phyloP scores from a whole-genome alignment of 2,329 filamentous ascomycete genomes.

The Tolypocladium capitatum region DNA sequence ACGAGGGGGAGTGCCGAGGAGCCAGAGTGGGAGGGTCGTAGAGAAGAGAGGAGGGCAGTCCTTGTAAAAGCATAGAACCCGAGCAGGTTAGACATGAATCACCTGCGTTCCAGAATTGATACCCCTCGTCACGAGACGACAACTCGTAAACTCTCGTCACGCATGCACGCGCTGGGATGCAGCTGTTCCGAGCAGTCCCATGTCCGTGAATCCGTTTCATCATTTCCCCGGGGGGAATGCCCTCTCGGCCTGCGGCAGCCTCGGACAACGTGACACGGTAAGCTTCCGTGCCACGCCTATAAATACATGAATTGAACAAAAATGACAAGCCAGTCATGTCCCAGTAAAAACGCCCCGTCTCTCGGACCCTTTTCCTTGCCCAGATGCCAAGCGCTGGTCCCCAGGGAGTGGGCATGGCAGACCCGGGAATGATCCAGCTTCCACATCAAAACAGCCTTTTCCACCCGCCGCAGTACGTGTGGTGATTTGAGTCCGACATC shows the following conservation, averaged over 20 bases:
- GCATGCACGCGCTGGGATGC: neutral
- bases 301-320: neutral
- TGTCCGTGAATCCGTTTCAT: neutral
- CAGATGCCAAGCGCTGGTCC: neutral
- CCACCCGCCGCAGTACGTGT: neutral
- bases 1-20: neutral
- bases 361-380: neutral
- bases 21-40: too few species aligned
- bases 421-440: neutral
- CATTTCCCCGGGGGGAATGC: neutral
- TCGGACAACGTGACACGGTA: neutral
- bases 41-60: neutral
- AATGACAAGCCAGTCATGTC: conserved; percentile 1
- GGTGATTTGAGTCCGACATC: neutral
- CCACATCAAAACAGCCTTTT: neutral
- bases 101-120: neutral
- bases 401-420: neutral
- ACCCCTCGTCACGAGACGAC: neutral
- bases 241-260: neutral
- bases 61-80: neutral
- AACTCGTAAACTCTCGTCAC: neutral
- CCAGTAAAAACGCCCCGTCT: neutral
- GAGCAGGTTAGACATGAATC: neutral
- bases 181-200: neutral
- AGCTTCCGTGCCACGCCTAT: neutral